Conservation (phyloP, 768 basidiomycete genomes). For the Lyophyllum atratum region DNA sequence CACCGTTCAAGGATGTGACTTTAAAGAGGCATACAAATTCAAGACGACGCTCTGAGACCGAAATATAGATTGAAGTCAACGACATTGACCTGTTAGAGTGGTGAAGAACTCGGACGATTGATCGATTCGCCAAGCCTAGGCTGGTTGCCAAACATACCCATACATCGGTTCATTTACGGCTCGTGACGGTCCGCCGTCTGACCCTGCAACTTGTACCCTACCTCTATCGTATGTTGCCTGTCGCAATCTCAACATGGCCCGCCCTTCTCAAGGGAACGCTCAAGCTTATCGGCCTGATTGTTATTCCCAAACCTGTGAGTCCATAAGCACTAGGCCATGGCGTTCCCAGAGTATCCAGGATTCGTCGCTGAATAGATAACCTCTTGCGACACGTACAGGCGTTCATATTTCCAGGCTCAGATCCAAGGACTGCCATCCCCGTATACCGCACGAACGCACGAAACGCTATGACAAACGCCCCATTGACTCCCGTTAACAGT, state of each 20-base stretch:
- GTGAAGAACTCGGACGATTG: no score
- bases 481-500: neutral
- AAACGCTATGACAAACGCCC: neutral
- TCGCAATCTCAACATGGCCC: neutral
- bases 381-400: no score
- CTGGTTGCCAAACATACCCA: neutral
- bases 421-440: neutral
- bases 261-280: slow-evolving; percentile 4
- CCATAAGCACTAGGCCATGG: neutral
- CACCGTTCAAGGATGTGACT: no score
- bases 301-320: slow-evolving; percentile 15
- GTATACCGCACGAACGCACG: slow-evolving; percentile 3
- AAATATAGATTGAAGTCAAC: no score
- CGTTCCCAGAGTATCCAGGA: neutral
- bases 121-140: neutral
- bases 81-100: no score
- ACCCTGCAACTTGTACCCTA: neutral
- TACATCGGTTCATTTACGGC: neutral
- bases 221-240: neutral
- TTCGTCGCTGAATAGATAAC: neutral
- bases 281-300: slow-evolving; percentile 4
- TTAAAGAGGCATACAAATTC: no score
- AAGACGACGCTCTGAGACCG: no score
- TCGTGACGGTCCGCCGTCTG: neutral
- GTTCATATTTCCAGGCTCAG: slow-evolving; percentile 12